Evolutionary conservation across 257 asterid species (phyloP).

Genomic region (Solanum sitiens): DNA sequence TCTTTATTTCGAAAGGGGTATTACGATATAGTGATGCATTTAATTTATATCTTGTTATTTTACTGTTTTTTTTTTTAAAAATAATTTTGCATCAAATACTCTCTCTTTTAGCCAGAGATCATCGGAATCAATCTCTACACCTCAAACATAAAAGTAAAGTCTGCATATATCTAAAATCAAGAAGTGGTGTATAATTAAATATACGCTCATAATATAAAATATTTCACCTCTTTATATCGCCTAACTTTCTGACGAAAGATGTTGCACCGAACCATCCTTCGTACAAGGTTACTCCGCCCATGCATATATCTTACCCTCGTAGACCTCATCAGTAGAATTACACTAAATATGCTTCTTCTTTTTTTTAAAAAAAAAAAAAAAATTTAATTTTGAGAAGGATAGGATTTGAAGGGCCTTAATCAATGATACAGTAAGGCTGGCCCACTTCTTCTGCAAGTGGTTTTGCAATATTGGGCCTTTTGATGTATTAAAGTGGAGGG

Average conservation of each 20-base stretch:
- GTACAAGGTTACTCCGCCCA: fast-evolving
- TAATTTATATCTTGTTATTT: neutral
- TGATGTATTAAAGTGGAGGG: neutral
- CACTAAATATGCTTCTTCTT: neutral
- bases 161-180: no score
- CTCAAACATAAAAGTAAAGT: no score
- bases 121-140: neutral
- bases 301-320: neutral
- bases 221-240: no score
- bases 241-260: no score
- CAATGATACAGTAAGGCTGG: neutral
- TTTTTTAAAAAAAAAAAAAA: fast-evolving
- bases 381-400: neutral
- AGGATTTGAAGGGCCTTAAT: constrained; percentile 9
- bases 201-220: no score
- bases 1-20: neutral
- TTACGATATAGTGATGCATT: no score
- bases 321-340: neutral
- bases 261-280: no score
- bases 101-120: neutral
- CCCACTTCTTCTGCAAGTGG: neutral
- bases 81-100: neutral
- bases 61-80: no score
- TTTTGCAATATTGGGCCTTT: neutral
- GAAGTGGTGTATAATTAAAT: no score